These are phyloP conservation scores for Plantago lanceolata DNA, from an alignment of 305 asterid genomes.

Conservation along the genomic window DNA sequence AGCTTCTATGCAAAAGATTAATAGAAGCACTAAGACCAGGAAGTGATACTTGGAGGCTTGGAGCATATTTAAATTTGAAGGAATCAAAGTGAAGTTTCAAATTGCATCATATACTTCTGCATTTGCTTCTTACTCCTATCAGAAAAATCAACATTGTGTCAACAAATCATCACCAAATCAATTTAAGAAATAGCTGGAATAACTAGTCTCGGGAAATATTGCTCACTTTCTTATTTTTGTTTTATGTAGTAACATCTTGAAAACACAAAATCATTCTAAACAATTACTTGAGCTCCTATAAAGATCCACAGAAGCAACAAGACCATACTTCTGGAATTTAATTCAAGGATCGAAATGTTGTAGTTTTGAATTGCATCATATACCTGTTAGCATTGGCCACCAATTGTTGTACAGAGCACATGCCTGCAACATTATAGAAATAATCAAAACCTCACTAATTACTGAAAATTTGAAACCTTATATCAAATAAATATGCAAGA, in stretches of 20 bases:
- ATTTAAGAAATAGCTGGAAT: conserved; percentile 2
- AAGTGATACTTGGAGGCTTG: neutral
- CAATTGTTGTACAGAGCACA: conserved; percentile 85
- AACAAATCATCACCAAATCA: conserved; percentile 2
- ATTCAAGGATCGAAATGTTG: conserved; percentile 9
- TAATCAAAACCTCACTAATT: conserved; percentile 16
- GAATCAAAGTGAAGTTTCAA: conserved; percentile 19
- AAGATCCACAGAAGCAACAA: conserved; percentile 20
- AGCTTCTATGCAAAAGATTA: conserved; percentile 1
- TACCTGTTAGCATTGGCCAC: conserved; percentile 99
- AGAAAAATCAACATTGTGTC: neutral
- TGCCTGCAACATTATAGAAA: conserved; percentile 52
- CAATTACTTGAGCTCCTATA: neutral
- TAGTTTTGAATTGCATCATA: conserved; percentile 15
- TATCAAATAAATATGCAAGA: conserved; percentile 18
- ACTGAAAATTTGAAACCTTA: conserved; percentile 22
- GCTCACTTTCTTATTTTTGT: too few species aligned
- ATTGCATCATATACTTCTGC: conserved; percentile 37
- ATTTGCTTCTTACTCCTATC: too few species aligned
- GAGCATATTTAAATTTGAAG: neutral
- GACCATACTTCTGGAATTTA: conserved; percentile 7
- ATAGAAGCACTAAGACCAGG: conserved; percentile 16
- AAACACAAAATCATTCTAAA: too few species aligned
- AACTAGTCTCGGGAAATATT: neutral
- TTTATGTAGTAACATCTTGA: too few species aligned